Evolutionary conservation across 2,329 filamentous ascomycete genomes (phyloP), one percentile per base, ranked within the genome.

Genomic region (Alternaria solani): DNA sequence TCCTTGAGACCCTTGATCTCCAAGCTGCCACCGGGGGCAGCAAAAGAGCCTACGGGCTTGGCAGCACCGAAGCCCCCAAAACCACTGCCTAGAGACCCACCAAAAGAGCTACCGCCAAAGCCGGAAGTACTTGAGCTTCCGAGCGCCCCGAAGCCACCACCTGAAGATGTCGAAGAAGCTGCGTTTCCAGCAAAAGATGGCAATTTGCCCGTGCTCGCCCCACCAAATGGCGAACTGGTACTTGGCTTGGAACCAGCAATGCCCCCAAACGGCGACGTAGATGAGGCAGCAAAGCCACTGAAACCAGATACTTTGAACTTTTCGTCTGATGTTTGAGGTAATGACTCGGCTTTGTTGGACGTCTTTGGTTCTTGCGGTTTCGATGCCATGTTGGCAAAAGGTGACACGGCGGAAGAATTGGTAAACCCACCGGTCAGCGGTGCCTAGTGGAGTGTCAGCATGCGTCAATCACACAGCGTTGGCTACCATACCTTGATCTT

Each of bases 41-140:
- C 92, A 78, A 96, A 97, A 67, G 86, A 90, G 2, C 85, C 85
- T 9, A 93, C 71, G 32, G 81, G 80, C 48, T 73, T 65, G 34
- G 67, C 44, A 32, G 65, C 64, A 7, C 65, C 66, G 12, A 76
- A 60, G 12, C 67, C 62, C 20, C 67, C 73, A 44, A 78, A 78
- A 18, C 67, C 71, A 39, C 72, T 70, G 23, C 66, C 70, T 26
- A 77, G 70, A 54, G 82, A 81, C 16, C 79, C 79, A 59, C 82
- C 81, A 64, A 82, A 82, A 9, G 77, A 71, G 65, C 39, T 72
- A 68, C 74, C 65, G 67, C 73, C 62, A 66, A 77, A 77, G 6
- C 70, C 73, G 46, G 78, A 78, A 42, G 68, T 72, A 57, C 66
- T 72, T n/a, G 75, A 66, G 25, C 60, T 62, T 26, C 62, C 63